Conservation (phyloP, 2,329 filamentous ascomycete genomes). For the Arthrocladium fulminans region DNA sequence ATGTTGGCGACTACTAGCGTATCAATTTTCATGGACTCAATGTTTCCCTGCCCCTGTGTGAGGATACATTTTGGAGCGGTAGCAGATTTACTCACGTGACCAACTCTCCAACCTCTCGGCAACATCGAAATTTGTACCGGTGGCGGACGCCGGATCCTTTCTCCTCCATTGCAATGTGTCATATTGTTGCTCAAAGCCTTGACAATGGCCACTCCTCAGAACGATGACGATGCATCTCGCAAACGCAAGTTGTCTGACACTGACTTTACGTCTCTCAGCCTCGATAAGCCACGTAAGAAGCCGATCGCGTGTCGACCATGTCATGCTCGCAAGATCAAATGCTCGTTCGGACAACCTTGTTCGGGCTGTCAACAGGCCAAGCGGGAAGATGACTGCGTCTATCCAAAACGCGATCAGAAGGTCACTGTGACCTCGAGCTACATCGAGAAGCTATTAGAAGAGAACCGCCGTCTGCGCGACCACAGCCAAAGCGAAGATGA, state of each 20-base stretch:
- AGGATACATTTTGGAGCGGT: too few species aligned
- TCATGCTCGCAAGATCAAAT: slow-evolving; percentile 41
- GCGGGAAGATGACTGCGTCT: slow-evolving; percentile 32
- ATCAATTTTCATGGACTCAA: too few species aligned
- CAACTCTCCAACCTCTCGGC: too few species aligned
- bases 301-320: slow-evolving; percentile 29
- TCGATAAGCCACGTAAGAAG: slow-evolving; percentile 6
- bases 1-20: too few species aligned
- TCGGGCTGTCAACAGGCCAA: slow-evolving; percentile 33
- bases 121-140: too few species aligned
- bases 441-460: slow-evolving; percentile 27
- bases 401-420: slow-evolving; percentile 35
- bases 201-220: too few species aligned
- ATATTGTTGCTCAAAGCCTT: too few species aligned
- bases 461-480: slow-evolving; percentile 5
- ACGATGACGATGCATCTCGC: neutral
- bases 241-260: slow-evolving; percentile 2
- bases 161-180: too few species aligned
- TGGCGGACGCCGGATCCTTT: too few species aligned
- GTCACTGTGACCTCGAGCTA: slow-evolving; percentile 28
- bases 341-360: slow-evolving; percentile 38
- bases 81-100: too few species aligned
- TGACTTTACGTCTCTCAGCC: neutral
- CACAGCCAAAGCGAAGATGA: neutral
- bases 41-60: too few species aligned